Conservation (phyloP, 306 rosid genomes). For the Fragaria vesca region DNA sequence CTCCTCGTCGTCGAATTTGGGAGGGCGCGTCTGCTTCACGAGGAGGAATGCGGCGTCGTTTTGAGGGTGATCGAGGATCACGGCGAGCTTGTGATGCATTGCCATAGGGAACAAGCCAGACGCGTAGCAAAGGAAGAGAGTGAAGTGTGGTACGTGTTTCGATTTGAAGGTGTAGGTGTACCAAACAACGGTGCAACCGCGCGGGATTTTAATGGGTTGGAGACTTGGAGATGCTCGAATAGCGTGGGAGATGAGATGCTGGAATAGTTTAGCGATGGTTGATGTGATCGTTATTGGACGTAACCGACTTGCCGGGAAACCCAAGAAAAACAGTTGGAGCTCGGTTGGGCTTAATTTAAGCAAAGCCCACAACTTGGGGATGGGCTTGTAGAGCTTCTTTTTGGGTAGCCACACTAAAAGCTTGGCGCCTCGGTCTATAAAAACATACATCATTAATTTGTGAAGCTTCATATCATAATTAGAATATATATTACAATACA, state of each 20-base stretch:
- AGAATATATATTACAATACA: no score
- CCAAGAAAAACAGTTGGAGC: background rate
- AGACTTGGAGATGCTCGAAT: background rate
- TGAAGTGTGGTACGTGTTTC: background rate
- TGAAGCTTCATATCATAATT: no score
- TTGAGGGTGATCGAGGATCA: conserved; percentile 45
- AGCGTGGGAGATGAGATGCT: background rate
- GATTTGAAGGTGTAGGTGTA: background rate
- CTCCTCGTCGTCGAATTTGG: conserved; percentile 57
- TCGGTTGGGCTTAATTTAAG: background rate
- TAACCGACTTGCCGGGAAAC: background rate
- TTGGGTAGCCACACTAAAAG: no score
- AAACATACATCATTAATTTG: no score
- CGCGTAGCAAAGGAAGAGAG: background rate
- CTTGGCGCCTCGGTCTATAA: no score
- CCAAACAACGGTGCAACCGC: background rate
- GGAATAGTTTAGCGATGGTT: no score
- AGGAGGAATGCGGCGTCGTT: conserved; percentile 53
- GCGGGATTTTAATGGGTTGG: background rate
- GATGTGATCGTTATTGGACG: background rate
- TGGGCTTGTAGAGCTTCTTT: no score
- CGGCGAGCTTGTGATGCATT: conserved; percentile 42
- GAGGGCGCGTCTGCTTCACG: conserved; percentile 59
- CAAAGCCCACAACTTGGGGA: background rate
- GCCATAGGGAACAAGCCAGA: conserved; percentile 29